These are phyloP conservation scores for Agaricus subrufescens DNA, from an alignment of 768 basidiomycete genomes.

Conservation along the genomic window DNA sequence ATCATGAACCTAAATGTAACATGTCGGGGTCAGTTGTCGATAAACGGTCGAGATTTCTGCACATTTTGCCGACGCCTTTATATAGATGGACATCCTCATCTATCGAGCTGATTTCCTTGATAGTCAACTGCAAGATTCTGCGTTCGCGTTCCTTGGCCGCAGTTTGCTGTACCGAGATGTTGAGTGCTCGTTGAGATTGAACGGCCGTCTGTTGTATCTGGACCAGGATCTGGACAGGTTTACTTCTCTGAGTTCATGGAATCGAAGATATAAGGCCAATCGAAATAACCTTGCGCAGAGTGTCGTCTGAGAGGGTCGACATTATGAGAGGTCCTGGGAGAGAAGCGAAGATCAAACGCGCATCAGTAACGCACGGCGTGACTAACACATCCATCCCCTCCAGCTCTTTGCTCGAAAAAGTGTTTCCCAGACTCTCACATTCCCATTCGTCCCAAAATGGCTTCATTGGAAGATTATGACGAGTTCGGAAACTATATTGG, in stretches of 20 bases:
- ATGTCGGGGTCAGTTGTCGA: background rate
- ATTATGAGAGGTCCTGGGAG: conserved; percentile 15
- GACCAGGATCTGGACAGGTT: conserved; percentile 64
- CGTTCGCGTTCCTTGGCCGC: conserved; percentile 83
- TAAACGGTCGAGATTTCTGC: conserved; percentile 18
- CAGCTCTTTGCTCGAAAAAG: background rate
- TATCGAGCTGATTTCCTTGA: conserved; percentile 72
- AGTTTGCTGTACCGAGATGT: conserved; percentile 69
- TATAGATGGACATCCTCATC: conserved; percentile 78
- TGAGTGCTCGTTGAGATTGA: conserved; percentile 77
- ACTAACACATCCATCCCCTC: conserved; percentile 4
- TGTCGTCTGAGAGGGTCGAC: conserved; percentile 76
- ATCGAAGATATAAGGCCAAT: conserved; percentile 12
- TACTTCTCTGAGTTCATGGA: background rate
- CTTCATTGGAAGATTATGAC: conserved; percentile 78
- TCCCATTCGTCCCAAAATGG: conserved; percentile 25
- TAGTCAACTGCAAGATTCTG: conserved; percentile 84
- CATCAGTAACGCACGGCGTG: conserved; percentile 6
- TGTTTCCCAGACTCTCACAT: conserved; percentile 5
- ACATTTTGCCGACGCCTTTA: conserved; percentile 97
- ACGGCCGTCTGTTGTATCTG: conserved; percentile 93
- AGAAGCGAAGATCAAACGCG: conserved; percentile 11
- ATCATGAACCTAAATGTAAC: conserved; percentile 73
- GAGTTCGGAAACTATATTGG: conserved; percentile 99
- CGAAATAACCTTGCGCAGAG: conserved; percentile 64